Conservation (phyloP, 2,329 filamentous ascomycete genomes). For the Epichloe gansuensis region DNA sequence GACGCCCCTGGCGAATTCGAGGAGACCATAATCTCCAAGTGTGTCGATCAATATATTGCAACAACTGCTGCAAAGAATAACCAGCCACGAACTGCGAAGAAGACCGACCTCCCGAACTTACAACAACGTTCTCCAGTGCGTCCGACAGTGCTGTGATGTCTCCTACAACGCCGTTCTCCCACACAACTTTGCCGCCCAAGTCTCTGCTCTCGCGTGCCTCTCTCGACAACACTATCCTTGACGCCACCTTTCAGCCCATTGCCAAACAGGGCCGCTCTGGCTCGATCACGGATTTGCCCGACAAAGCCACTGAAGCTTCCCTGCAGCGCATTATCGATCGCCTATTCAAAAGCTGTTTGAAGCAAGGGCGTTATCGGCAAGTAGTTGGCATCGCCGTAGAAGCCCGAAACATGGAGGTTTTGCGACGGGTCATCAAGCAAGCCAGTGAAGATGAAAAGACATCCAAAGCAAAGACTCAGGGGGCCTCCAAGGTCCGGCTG, state of each 20-base stretch:
- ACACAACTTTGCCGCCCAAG: conserved; percentile 85
- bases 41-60: conserved; percentile 93
- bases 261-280: conserved; percentile 41
- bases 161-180: conserved; percentile 89
- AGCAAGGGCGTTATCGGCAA: conserved; percentile 79
- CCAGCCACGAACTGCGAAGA: conserved; percentile 29
- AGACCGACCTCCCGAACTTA: conserved; percentile 53
- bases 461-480: conserved; percentile 43
- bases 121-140: conserved; percentile 64
- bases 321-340: conserved; percentile 77
- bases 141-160: conserved; percentile 64
- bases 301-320: conserved; percentile 64
- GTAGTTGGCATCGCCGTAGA: conserved; percentile 96
- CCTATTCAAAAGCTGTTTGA: conserved; percentile 82
- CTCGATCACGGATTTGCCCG: conserved; percentile 52
- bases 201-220: conserved; percentile 82
- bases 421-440: conserved; percentile 75
- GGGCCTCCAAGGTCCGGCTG: conserved; percentile 48
- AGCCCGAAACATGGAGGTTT: conserved; percentile 79
- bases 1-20: conserved; percentile 90
- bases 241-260: conserved; percentile 42
- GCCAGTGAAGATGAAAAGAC: conserved; percentile 78
- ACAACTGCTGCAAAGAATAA: conserved; percentile 44
- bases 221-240: conserved; percentile 50
- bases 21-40: conserved; percentile 97